Percentiles rank a stretch among this genome's conserved stretches.
Evolutionary conservation across 768 basidiomycete species (phyloP).

Genomic region (Plicaturopsis crispa): DNA sequence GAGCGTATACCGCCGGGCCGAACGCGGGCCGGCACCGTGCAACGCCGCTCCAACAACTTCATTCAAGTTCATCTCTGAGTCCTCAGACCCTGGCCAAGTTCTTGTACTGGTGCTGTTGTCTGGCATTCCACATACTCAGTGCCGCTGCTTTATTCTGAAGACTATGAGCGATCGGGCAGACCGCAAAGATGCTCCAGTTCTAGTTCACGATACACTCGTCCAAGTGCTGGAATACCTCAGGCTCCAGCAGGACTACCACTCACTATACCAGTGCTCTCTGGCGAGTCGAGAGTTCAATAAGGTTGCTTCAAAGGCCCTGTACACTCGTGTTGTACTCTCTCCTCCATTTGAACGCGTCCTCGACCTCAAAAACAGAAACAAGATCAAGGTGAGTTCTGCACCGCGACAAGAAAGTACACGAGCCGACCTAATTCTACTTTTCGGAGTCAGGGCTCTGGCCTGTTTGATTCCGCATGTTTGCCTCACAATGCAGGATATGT

Average conservation of each 20-base stretch:
- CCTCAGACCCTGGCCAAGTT: too few relatives aligned
- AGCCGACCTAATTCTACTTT: slow-evolving; percentile 1
- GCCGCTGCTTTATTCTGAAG: too few relatives aligned
- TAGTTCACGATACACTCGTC: slow-evolving; percentile 23
- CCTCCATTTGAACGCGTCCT: slow-evolving; percentile 25
- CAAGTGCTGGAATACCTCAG: slow-evolving; percentile 23
- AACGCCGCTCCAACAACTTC: too few relatives aligned
- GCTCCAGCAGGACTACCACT: slow-evolving; percentile 22
- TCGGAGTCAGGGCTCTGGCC: slow-evolving; percentile 25
- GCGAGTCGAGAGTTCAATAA: slow-evolving; percentile 38
- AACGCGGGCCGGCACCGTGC: too few relatives aligned
- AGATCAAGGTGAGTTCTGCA: slow-evolving; percentile 21
- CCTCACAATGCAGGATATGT: slow-evolving; percentile 34
- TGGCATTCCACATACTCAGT: too few relatives aligned
- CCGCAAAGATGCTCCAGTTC: background rate
- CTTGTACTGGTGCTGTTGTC: too few relatives aligned
- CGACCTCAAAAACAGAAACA: slow-evolving; percentile 27
- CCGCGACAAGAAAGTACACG: slow-evolving; percentile 5
- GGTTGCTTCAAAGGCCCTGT: slow-evolving; percentile 38
- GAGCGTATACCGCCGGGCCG: too few relatives aligned
- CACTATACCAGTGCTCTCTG: slow-evolving; percentile 33
- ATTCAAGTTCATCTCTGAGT: too few relatives aligned
- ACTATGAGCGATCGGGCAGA: too few relatives aligned
- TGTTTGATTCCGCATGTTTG: slow-evolving; percentile 31
- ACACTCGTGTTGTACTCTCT: slow-evolving; percentile 33